Conservation (phyloP, 352 stramenopile species). For the Phytopythium chamaehyphon region DNA sequence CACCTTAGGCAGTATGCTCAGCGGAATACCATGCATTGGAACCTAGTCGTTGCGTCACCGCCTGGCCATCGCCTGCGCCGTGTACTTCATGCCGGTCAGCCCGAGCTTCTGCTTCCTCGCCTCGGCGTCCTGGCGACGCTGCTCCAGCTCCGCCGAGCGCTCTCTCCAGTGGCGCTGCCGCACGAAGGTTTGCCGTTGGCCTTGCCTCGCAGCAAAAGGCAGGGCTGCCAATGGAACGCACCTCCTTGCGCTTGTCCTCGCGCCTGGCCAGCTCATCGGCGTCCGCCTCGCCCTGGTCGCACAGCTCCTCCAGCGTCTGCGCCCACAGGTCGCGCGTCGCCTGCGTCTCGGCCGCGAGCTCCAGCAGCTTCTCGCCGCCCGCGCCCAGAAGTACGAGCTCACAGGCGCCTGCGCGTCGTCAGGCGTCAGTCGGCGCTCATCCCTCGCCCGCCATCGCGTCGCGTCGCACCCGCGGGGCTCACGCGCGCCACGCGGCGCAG, state of each 20-base stretch:
- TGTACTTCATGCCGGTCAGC: conserved; percentile 71
- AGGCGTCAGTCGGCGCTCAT: neutral
- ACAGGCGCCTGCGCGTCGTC: conserved; percentile 15
- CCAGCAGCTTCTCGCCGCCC: conserved; percentile 61
- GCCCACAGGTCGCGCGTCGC: conserved; percentile 56
- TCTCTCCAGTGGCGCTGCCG: conserved; percentile 69
- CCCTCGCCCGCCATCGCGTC: neutral
- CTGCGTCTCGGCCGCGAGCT: conserved; percentile 39
- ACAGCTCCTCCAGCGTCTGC: conserved; percentile 67
- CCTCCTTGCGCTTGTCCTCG: conserved; percentile 59
- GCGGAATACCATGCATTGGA: too few relatives aligned
- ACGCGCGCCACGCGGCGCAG: conserved; percentile 54
- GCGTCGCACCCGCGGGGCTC: conserved; percentile 36
- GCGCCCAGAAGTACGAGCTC: conserved; percentile 48
- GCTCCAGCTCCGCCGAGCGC: conserved; percentile 51
- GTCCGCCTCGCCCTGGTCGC: conserved; percentile 14
- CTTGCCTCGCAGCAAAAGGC: too few relatives aligned
- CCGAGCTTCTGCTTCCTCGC: conserved; percentile 78
- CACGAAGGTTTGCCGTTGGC: too few relatives aligned
- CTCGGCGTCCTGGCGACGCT: conserved; percentile 54
- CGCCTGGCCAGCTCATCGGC: conserved; percentile 44
- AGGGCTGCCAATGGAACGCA: conserved; percentile 10
- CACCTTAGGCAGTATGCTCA: too few relatives aligned
- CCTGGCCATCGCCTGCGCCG: conserved; percentile 38
- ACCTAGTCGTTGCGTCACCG: conserved; percentile 6